phyloP scores from a whole-genome alignment of 2,329 filamentous ascomycete species.

The Domatiomyces globalis region DNA sequence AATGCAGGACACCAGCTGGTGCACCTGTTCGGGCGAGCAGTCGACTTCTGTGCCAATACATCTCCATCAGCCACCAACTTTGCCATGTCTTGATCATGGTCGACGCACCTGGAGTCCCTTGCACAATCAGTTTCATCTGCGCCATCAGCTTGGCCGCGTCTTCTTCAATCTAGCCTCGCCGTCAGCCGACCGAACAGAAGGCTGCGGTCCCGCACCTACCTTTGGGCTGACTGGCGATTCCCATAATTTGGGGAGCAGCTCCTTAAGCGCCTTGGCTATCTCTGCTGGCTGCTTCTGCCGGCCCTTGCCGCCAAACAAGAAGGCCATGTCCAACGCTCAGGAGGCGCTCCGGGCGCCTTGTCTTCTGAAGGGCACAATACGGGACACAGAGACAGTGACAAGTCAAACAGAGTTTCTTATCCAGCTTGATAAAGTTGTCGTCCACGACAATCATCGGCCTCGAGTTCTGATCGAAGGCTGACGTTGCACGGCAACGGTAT shows the following conservation, averaged over 20 bases:
- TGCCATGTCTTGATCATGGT: constrained; percentile 4
- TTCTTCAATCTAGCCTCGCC: constrained; percentile 9
- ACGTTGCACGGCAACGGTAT: not conserved
- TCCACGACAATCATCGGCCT: too few species aligned
- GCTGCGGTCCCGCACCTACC: constrained; percentile 27
- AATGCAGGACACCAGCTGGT: constrained; percentile 68
- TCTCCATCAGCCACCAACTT: not conserved
- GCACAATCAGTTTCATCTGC: constrained; percentile 85
- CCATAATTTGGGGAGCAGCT: constrained; percentile 47
- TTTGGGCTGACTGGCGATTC: constrained; percentile 43
- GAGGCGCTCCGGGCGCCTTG: not conserved
- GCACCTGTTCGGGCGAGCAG: constrained; percentile 72
- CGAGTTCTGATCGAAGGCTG: too few species aligned
- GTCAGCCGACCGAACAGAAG: constrained; percentile 4
- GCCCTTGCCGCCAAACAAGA: constrained; percentile 48
- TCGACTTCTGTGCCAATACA: constrained; percentile 54
- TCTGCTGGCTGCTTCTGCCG: constrained; percentile 49
- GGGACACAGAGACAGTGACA: not conserved
- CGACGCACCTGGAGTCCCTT: constrained; percentile 74
- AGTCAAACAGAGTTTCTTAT: not conserved
- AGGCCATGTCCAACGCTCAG: constrained; percentile 42
- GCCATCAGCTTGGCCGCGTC: constrained; percentile 55
- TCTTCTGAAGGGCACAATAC: not conserved
- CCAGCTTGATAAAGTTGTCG: not conserved
- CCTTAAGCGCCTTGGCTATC: constrained; percentile 48